These are phyloP conservation scores for Flaveria robusta DNA, from an alignment of 129 eudicot genomes.

Conservation along the genomic window DNA sequence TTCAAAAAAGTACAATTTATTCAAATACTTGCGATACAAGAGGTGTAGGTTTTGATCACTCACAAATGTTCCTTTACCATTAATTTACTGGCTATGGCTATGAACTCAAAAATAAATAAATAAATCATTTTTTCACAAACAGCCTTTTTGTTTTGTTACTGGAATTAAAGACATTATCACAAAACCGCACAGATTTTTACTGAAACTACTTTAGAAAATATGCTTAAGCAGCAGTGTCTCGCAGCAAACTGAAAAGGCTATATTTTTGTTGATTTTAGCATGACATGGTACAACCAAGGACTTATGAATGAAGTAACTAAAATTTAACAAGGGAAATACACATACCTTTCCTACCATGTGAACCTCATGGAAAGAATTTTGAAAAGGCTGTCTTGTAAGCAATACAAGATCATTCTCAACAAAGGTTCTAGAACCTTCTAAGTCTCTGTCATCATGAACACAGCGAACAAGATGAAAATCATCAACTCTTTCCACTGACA, in stretches of 20 bases:
- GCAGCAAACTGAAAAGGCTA: not conserved
- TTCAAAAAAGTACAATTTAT: not conserved
- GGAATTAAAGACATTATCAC: not conserved
- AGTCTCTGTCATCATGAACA: conserved; percentile 65
- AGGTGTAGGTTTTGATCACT: conserved; percentile 9
- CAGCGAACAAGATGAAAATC: conserved; percentile 93
- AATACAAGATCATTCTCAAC: conserved; percentile 79
- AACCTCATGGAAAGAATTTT: conserved; percentile 54
- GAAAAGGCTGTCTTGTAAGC: conserved; percentile 71
- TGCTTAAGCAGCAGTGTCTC: not conserved
- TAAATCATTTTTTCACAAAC: not conserved
- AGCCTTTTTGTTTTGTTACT: conserved; percentile 19
- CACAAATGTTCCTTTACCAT: conserved; percentile 4
- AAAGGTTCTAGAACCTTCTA: conserved; percentile 51
- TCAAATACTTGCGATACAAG: not conserved
- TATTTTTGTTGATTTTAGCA: not conserved
- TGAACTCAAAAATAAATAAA: not conserved
- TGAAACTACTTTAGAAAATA: conserved; percentile 12
- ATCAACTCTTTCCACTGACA: conserved; percentile 92
- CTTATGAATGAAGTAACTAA: conserved; percentile 1
- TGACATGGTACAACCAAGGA: conserved; percentile 6
- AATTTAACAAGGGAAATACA: not conserved
- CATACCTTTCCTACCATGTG: conserved; percentile 90
- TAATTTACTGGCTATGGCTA: not conserved
- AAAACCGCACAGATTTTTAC: not conserved